A percentile compares a stretch with the other conserved stretches of the same genome.
These are phyloP conservation scores for Fusarium brevicatenulatum DNA, from an alignment of 2,329 filamentous ascomycete species.

Conservation along the genomic window DNA sequence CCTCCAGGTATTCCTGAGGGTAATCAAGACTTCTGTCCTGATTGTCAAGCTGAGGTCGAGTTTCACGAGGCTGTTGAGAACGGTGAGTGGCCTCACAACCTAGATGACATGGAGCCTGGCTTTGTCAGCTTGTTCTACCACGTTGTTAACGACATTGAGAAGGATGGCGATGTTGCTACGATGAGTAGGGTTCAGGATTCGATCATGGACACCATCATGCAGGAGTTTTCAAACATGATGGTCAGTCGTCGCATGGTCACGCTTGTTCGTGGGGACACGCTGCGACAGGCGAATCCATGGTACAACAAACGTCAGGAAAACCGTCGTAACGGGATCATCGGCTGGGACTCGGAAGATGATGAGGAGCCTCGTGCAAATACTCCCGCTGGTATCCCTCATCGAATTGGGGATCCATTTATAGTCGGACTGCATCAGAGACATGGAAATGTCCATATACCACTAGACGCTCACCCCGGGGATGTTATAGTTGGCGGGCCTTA, in stretches of 20 bases:
- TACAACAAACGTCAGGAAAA: neutral
- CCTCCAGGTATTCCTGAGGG: neutral
- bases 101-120: conserved; percentile 13
- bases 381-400: neutral
- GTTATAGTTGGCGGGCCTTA: too few species aligned
- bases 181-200: neutral
- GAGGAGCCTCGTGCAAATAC: neutral
- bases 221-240: conserved; percentile 16
- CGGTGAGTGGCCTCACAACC: conserved; percentile 11
- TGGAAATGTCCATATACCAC: neutral
- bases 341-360: neutral
- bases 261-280: fast-evolving
- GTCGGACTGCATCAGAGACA: neutral
- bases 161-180: fast-evolving
- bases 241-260: neutral
- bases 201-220: conserved; percentile 7
- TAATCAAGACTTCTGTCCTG: conserved; percentile 1
- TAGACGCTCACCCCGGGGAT: neutral
- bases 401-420: neutral
- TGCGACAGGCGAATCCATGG: neutral
- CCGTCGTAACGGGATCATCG: neutral
- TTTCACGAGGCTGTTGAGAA: conserved; percentile 3
- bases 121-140: conserved; percentile 33
- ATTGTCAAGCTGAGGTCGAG: conserved; percentile 14
- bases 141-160: conserved; percentile 13